These are phyloP conservation scores for Rhodotorula kratochvilovae DNA, from an alignment of 768 basidiomycete species.

Conservation along the genomic window DNA sequence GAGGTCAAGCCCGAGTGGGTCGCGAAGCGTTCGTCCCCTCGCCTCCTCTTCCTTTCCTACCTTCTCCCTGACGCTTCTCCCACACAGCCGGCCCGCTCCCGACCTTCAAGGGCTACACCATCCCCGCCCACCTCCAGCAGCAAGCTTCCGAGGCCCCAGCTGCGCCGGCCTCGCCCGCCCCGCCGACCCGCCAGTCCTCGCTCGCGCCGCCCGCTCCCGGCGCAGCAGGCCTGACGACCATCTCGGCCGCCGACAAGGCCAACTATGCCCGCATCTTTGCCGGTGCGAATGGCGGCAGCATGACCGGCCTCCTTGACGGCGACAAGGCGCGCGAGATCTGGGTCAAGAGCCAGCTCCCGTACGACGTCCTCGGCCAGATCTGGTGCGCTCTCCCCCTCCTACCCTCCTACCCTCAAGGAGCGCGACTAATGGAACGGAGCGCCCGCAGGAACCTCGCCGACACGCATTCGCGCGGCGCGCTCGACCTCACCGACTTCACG, in stretches of 20 bases:
- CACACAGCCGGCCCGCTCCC: conserved; percentile 72
- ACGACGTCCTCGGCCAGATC: conserved; percentile 83
- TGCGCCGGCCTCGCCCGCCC: conserved; percentile 23
- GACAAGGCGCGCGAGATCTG: conserved; percentile 87
- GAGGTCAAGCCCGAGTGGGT: conserved; percentile 52
- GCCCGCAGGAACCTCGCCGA: conserved; percentile 79
- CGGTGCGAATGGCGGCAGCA: conserved; percentile 59
- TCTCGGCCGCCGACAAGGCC: conserved; percentile 62
- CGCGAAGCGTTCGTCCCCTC: conserved; percentile 60
- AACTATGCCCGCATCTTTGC: conserved; percentile 79
- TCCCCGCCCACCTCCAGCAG: conserved; percentile 58
- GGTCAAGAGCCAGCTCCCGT: conserved; percentile 78
- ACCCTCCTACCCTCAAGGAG: accelerated
- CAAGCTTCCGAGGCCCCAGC: conserved; percentile 39
- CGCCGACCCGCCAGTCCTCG: neutral
- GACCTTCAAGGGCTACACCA: conserved; percentile 65
- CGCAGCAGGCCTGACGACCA: conserved; percentile 9
- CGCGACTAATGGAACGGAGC: neutral
- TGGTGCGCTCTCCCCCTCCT: conserved; percentile 57
- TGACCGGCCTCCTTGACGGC: conserved; percentile 72
- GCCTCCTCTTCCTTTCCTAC: too few relatives aligned
- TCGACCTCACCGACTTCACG: conserved; percentile 86
- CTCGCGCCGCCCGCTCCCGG: neutral
- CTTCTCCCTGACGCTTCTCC: neutral
- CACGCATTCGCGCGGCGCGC: conserved; percentile 79